Evolutionary conservation across 2,329 filamentous ascomycete species (phyloP), one percentile per base, ranked within the genome.

Genomic region (Aspergillus versicolor): DNA sequence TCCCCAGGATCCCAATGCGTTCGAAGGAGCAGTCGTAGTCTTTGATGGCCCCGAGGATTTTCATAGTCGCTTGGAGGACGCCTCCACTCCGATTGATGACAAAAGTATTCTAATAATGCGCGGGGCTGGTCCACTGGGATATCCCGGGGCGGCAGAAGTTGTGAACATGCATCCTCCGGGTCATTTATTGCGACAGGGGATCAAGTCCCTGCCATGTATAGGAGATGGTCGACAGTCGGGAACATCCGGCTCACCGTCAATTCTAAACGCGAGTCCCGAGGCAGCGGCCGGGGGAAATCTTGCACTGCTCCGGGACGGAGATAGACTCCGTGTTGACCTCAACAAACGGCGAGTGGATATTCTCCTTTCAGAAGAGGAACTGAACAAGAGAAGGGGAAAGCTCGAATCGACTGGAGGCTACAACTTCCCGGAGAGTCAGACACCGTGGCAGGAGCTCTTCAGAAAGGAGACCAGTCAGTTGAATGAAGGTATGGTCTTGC

Each of bases 161-260:
- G 79, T 82, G 56, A 82, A 82, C 65, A 82, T 81, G 78, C 78
- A 79, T 51, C 75, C 79, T 24, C 79, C 79, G 1, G 73, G 70
- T 24, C 70, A 74, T 51, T 70, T 81, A 4, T 62, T 82, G 43
- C 75, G 74, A 59, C 65, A 79, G 63, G 77, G 82, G 50, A 67
- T 82, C 57, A 65, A 73, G 60, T 72, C 79, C 45, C 67, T 84
- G 47, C 76, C 78, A 7, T 82, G 79, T 56, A 80, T 84, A 57
- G 82, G 82, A 6, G 81, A 84, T 62, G 82, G 81, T 1, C 71
- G 82, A 46, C 82, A 84, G 63, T 82, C 79, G 7, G 81, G 82
- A 32, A 84, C 82, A 3, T 83, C 81, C 3, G 81, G 78, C 0
- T 81, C 78, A 3, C 82, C 81, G 1, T 82, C 79, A 0, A 83